A percentile compares a stretch with the other conserved stretches of the same genome.
These are phyloP conservation scores for Blastocystis sp. DNA, from an alignment of 352 stramenopile genomes.

Conservation along the genomic window DNA sequence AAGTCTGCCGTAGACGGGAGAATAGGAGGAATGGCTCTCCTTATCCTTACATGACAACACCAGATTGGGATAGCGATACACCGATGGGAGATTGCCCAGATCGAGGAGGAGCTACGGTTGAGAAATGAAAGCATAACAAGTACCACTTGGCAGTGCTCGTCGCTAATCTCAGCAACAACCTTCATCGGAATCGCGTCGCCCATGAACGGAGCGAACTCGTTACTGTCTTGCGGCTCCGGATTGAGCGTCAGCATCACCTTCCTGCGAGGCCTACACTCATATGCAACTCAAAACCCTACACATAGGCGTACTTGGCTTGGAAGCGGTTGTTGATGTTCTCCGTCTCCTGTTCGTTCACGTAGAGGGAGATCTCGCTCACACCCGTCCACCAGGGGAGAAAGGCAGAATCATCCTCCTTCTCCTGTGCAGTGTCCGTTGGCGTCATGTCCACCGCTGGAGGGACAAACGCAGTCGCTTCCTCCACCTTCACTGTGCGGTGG, in stretches of 20 bases:
- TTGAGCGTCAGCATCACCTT: conserved; percentile 46
- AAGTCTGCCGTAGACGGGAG: conserved; percentile 46
- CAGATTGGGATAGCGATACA: conserved; percentile 62
- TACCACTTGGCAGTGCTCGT: conserved; percentile 62
- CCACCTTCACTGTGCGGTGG: not conserved
- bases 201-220: conserved; percentile 64
- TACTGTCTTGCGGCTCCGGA: conserved; percentile 34
- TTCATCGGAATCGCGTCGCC: conserved; percentile 45
- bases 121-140: not conserved
- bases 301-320: not conserved
- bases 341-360: conserved; percentile 39
- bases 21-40: conserved; percentile 38
- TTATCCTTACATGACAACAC: conserved; percentile 60
- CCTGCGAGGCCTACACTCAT: conserved; percentile 19
- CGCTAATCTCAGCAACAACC: conserved; percentile 45
- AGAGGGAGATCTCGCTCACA: conserved; percentile 63
- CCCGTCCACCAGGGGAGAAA: conserved; percentile 59
- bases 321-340: conserved; percentile 14
- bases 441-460: not conserved
- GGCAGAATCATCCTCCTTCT: not conserved
- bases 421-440: not conserved
- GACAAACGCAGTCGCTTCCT: not conserved
- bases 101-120: conserved; percentile 32
- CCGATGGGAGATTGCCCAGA: not conserved
- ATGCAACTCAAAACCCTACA: not conserved